These are phyloP conservation scores for Lentinula sp. DNA, from an alignment of 768 basidiomycete species.

Conservation along the genomic window DNA sequence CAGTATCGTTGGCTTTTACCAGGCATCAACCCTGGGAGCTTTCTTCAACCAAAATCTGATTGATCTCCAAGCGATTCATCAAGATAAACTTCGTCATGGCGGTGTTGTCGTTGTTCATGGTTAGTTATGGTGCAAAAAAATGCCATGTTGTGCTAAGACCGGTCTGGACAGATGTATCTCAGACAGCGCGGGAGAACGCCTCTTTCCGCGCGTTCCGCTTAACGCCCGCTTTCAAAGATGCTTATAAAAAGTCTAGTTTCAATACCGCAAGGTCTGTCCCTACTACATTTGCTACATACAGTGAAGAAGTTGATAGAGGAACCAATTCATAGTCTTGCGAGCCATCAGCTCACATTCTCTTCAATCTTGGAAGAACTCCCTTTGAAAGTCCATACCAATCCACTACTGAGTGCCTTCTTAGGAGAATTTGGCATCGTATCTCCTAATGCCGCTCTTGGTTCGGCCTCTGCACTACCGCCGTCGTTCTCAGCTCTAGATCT, in stretches of 20 bases:
- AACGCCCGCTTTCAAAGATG: constrained; percentile 73
- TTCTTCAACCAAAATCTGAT: constrained; percentile 79
- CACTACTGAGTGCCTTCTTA: constrained; percentile 76
- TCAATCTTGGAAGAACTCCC: constrained; percentile 84
- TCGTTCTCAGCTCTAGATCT: constrained; percentile 69
- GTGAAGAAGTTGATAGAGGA: background rate
- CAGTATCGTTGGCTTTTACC: constrained; percentile 91
- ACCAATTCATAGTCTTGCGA: constrained; percentile 53
- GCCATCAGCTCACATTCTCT: constrained; percentile 78
- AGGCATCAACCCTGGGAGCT: constrained; percentile 79
- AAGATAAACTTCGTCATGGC: constrained; percentile 80
- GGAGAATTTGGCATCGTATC: constrained; percentile 45
- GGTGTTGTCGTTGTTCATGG: constrained; percentile 85
- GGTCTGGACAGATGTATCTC: constrained; percentile 57
- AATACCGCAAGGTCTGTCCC: constrained; percentile 69
- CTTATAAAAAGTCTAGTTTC: constrained; percentile 79
- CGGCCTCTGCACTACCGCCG: constrained; percentile 41
- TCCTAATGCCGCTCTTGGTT: constrained; percentile 31
- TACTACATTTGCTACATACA: background rate
- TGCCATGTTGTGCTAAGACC: background rate
- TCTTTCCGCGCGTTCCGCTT: constrained; percentile 87
- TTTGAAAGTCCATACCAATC: constrained; percentile 76
- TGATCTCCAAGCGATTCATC: constrained; percentile 81
- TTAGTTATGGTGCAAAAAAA: constrained; percentile 23
- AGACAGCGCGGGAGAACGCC: constrained; percentile 76